These are phyloP conservation scores for Rhizopogon vinicolor DNA, from an alignment of 768 basidiomycete species.

Conservation along the genomic window DNA sequence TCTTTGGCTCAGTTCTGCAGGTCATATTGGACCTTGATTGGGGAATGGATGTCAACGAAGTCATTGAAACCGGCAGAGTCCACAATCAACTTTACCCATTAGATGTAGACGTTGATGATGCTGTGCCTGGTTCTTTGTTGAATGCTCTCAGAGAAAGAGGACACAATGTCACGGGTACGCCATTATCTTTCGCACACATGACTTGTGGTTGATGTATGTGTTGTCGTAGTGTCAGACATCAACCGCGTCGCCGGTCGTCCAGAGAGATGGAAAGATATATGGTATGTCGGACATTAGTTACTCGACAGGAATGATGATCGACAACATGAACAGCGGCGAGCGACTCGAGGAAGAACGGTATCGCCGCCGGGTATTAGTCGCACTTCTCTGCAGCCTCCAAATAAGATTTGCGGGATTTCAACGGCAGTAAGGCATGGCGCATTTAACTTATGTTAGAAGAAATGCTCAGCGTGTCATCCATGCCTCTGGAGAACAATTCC, in stretches of 20 bases:
- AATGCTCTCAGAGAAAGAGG: conserved; percentile 53
- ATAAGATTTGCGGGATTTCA: not conserved
- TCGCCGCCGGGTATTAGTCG: conserved; percentile 76
- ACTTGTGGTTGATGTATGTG: not conserved
- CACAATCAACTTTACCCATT: conserved; percentile 85
- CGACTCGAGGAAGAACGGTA: conserved; percentile 91
- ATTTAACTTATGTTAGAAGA: too few species aligned
- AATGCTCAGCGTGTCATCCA: too few species aligned
- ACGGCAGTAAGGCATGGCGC: not conserved
- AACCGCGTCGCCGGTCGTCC: conserved; percentile 57
- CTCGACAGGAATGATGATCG: conserved; percentile 1
- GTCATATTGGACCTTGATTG: conserved; percentile 69
- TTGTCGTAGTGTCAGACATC: conserved; percentile 50
- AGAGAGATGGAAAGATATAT: conserved; percentile 49
- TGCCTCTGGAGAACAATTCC: too few species aligned
- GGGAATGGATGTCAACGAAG: conserved; percentile 73
- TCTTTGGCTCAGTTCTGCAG: conserved; percentile 79
- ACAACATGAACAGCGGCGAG: conserved; percentile 56
- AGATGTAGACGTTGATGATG: conserved; percentile 53
- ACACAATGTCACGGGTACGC: conserved; percentile 66
- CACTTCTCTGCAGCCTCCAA: too few species aligned
- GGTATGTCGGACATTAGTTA: conserved; percentile 39
- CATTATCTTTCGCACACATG: not conserved
- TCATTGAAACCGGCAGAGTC: conserved; percentile 80
- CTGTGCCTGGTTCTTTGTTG: conserved; percentile 53